phyloP scores from a whole-genome alignment of 192 early-diverging fungal genomes.

The Coemansia sp. region DNA sequence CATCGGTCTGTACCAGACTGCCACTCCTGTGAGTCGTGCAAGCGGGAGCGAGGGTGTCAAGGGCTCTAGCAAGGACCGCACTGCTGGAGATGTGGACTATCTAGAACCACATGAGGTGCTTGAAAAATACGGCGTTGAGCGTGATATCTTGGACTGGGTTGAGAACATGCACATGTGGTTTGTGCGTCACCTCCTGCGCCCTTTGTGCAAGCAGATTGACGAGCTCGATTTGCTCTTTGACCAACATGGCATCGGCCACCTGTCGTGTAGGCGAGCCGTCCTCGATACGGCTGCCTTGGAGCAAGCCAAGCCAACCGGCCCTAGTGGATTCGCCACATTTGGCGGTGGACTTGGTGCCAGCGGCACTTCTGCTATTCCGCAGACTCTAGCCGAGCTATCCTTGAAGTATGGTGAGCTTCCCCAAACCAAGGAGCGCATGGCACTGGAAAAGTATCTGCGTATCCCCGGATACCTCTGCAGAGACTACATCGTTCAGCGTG shows the following conservation, averaged over 20 bases:
- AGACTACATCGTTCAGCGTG: conserved; percentile 46
- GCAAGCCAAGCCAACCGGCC: conserved; percentile 17
- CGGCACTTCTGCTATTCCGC: conserved; percentile 16
- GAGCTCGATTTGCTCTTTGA: conserved; percentile 45
- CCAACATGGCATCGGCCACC: conserved; percentile 41
- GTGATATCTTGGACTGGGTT: conserved; percentile 38
- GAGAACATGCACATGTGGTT: conserved; percentile 55
- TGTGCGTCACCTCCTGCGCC: conserved; percentile 47
- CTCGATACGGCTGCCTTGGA: conserved; percentile 36
- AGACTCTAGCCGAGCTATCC: conserved; percentile 44
- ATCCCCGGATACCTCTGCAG: conserved; percentile 42
- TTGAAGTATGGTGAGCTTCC: conserved; percentile 35
- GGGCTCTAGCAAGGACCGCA: conserved; percentile 33
- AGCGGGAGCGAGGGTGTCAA: conserved; percentile 26
- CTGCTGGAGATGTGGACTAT: conserved; percentile 32
- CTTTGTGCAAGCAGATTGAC: conserved; percentile 44
- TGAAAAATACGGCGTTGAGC: conserved; percentile 37
- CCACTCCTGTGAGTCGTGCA: conserved; percentile 30
- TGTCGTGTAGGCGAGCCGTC: conserved; percentile 41
- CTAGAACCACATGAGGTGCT: conserved; percentile 51
- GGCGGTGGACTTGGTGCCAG: conserved; percentile 19
- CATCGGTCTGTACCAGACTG: conserved; percentile 50
- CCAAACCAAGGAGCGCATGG: conserved; percentile 52
- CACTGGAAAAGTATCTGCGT: conserved; percentile 51
- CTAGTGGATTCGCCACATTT: conserved; percentile 4